Evolutionary conservation across 2,329 filamentous ascomycete species (phyloP).

Genomic region (Taxawa tesnikishii): DNA sequence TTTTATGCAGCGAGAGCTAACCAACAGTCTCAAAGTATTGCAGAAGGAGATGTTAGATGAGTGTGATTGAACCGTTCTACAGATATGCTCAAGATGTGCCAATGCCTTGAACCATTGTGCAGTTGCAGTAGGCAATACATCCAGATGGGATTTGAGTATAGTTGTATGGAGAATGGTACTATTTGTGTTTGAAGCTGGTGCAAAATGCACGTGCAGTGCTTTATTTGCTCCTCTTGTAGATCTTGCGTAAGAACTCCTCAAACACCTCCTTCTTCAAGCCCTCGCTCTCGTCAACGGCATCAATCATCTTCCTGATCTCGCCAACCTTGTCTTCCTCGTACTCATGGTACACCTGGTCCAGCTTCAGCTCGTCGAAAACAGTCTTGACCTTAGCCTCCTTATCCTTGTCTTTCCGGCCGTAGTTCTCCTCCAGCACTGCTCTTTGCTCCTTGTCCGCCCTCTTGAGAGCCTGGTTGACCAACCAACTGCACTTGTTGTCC

Average conservation of each 20-base stretch:
- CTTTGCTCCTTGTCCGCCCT: conserved; percentile 75
- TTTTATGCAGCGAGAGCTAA: too few species aligned
- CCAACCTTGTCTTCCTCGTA: conserved; percentile 80
- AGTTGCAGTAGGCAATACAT: too few species aligned
- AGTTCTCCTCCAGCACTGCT: conserved; percentile 78
- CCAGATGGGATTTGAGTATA: too few species aligned
- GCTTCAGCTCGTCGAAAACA: conserved; percentile 72
- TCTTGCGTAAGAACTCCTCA: conserved; percentile 83
- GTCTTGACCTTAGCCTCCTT: conserved; percentile 81
- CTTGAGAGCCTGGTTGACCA: conserved; percentile 86
- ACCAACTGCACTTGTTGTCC: conserved; percentile 99
- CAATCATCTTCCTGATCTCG: conserved; percentile 68
- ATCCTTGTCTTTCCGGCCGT: conserved; percentile 77
- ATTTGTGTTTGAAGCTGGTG: too few species aligned
- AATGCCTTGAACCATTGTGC: too few species aligned
- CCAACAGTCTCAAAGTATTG: too few species aligned
- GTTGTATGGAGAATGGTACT: too few species aligned
- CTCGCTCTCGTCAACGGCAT: conserved; percentile 67
- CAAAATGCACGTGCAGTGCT: too few species aligned
- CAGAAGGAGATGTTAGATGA: too few species aligned
- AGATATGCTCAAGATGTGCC: too few species aligned
- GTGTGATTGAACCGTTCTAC: too few species aligned
- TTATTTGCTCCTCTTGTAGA: conserved; percentile 96
- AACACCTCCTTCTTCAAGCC: conserved; percentile 88
- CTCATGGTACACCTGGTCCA: conserved; percentile 71